Base-by-base conservation (phyloP, 768 basidiomycete genomes). In the Amanita phalloides region DNA sequence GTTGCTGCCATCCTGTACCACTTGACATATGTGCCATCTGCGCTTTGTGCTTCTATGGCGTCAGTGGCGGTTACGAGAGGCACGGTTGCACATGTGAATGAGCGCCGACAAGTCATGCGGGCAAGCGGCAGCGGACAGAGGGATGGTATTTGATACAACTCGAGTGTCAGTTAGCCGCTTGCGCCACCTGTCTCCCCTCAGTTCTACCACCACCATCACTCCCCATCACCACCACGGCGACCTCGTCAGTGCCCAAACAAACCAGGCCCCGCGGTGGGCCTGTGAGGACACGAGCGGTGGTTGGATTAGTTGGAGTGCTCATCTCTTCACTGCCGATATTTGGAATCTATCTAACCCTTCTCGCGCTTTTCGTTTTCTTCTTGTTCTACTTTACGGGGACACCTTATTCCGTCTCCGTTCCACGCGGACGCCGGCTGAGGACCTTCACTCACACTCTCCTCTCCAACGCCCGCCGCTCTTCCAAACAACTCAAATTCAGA, bases 401-500 rank as follows among this genome's bases (percentile, higher is more conserved):
- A 9, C 48, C 38, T 8, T 35, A 25, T 23, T 26, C 41, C 13
- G 39, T 42, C 28, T 8, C 26, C 30, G 49, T 43, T 13, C 30
- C n/a, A 7, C 38, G 38, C 9, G 17, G 36, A 4, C 37, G 48
- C 5, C 38, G 38, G 11, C 48, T 49, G 13, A 25, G 26, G 28
- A 32, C 9, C 25, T 43, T 43, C 4, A 43, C 49, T 7, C 14
- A 39, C 21, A 21, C 41, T 21, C 38, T 50, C 10, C 14, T 50
- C 30, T 14, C 49, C 6, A 30, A 43, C 49, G 49, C 38, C 1
- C 49, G 49, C 39, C 49, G 33, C 33, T 13, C 33, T 11, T 13
- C 33, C 33, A 33, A 48, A 36, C 33, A 21, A 6, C 37, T 49
- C 48, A 49, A 49, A 39, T 21, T 46, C 53, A 38, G 49, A 53